Conservation (phyloP, 192 early-diverging fungal species). For the Mortierella claussenii region DNA sequence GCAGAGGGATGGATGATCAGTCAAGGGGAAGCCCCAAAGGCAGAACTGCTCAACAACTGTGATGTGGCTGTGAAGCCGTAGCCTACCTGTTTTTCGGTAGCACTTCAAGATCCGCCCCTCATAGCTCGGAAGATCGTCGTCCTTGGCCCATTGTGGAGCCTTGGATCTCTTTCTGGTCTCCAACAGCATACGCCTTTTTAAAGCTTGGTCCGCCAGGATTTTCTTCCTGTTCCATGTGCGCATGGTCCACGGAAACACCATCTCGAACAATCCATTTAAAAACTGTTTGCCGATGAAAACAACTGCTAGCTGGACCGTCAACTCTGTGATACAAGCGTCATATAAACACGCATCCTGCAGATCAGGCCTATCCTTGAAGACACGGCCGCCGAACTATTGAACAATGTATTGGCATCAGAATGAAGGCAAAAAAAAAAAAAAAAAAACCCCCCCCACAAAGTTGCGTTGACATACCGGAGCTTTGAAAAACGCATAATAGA, state of each 20-base stretch:
- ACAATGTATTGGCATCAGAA: background rate
- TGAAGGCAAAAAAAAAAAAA: too few species aligned
- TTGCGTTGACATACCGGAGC: slow-evolving; percentile 13
- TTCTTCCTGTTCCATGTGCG: slow-evolving; percentile 25
- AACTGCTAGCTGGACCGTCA: slow-evolving; percentile 68
- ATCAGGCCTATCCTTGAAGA: slow-evolving; percentile 14
- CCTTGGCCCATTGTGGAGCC: too few species aligned
- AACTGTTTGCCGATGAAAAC: slow-evolving; percentile 68
- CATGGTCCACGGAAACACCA: slow-evolving; percentile 56
- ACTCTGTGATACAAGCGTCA: slow-evolving; percentile 61
- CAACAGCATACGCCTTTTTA: too few species aligned
- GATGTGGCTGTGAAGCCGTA: too few species aligned
- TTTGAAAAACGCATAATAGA: slow-evolving; percentile 68
- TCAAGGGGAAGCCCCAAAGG: too few species aligned
- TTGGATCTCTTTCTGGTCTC: too few species aligned
- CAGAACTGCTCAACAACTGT: too few species aligned
- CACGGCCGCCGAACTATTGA: slow-evolving; percentile 12
- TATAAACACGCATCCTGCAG: slow-evolving; percentile 36
- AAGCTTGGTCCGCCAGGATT: too few species aligned
- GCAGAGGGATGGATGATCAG: too few species aligned
- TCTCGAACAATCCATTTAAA: slow-evolving; percentile 57
- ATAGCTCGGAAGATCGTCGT: slow-evolving; percentile 54
- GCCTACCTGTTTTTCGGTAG: slow-evolving; percentile 13
- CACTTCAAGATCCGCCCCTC: slow-evolving; percentile 43
- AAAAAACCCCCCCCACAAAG: too few species aligned